phyloP scores from a whole-genome alignment of 2,329 filamentous ascomycete genomes.

The Ascochyta pisi region DNA sequence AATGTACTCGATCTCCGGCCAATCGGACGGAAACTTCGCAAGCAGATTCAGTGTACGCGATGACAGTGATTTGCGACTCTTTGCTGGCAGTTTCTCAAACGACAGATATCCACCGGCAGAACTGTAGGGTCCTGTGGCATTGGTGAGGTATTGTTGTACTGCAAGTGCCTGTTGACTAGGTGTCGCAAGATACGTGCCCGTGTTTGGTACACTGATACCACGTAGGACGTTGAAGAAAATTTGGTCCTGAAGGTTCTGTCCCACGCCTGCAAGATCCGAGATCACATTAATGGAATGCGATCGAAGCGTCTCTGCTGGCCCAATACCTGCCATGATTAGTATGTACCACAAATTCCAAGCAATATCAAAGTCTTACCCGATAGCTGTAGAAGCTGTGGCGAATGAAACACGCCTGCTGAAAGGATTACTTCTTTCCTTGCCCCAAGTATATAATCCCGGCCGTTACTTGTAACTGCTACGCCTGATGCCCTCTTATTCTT shows the following conservation, averaged over 20 bases:
- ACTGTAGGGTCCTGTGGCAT: conserved; percentile 27
- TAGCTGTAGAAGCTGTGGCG: conserved; percentile 48
- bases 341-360: neutral
- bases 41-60: conserved; percentile 19
- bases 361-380: conserved; percentile 25
- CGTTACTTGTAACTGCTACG: conserved; percentile 39
- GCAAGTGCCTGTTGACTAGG: conserved; percentile 20
- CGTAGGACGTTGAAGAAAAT: conserved; percentile 30
- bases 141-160: conserved; percentile 20
- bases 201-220: conserved; percentile 26
- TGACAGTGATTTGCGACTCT: conserved; percentile 15
- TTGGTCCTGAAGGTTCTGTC: conserved; percentile 36
- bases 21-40: conserved; percentile 23
- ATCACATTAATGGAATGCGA: conserved; percentile 28
- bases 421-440: conserved; percentile 53
- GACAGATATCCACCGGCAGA: conserved; percentile 31
- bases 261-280: conserved; percentile 34
- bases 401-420: conserved; percentile 51
- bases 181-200: conserved; percentile 27
- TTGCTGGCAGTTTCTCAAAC: conserved; percentile 29
- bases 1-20: conserved; percentile 33
- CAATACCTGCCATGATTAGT: conserved; percentile 44
- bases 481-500: conserved; percentile 26
- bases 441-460: conserved; percentile 16
- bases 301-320: conserved; percentile 25